These are phyloP conservation scores for Saksenaea vasiformis DNA, from an alignment of 371 early-diverging fungal species.

Conservation along the genomic window DNA sequence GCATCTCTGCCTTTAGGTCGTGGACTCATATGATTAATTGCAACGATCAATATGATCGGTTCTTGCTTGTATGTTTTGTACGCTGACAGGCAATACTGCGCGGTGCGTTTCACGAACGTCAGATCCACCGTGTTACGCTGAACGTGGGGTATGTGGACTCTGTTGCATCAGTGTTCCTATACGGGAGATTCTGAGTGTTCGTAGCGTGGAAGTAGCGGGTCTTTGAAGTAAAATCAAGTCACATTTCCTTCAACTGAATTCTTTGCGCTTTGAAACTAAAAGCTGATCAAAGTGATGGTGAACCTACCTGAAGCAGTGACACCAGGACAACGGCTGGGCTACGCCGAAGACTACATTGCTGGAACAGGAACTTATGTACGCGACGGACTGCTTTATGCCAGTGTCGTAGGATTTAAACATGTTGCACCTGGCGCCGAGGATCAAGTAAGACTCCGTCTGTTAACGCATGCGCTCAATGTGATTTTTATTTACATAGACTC, in stretches of 20 bases:
- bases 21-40: neutral
- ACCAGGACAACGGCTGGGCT: slow-evolving; percentile 85
- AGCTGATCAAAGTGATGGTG: neutral
- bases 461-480: neutral
- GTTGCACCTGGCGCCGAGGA: slow-evolving; percentile 35
- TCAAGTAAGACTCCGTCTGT: slow-evolving; percentile 27
- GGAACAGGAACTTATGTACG: slow-evolving; percentile 83
- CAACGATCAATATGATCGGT: neutral
- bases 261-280: neutral
- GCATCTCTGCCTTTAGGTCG: neutral
- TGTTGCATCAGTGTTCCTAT: too few relatives aligned
- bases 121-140: slow-evolving; percentile 1
- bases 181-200: too few relatives aligned
- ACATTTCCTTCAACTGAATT: neutral
- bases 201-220: too few relatives aligned
- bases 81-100: neutral
- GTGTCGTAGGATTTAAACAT: slow-evolving; percentile 72
- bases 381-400: slow-evolving; percentile 78
- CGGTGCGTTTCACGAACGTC: slow-evolving; percentile 3
- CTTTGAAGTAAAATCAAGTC: neutral
- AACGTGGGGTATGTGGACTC: too few relatives aligned
- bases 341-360: slow-evolving; percentile 66
- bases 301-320: slow-evolving; percentile 51
- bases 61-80: neutral
- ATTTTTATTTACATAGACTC: slow-evolving; percentile 34